Percentiles rank a stretch among this genome's conserved stretches.
Conservation (phyloP, 1,139 yeast genomes). For the Debaryomyces subglobosus region DNA sequence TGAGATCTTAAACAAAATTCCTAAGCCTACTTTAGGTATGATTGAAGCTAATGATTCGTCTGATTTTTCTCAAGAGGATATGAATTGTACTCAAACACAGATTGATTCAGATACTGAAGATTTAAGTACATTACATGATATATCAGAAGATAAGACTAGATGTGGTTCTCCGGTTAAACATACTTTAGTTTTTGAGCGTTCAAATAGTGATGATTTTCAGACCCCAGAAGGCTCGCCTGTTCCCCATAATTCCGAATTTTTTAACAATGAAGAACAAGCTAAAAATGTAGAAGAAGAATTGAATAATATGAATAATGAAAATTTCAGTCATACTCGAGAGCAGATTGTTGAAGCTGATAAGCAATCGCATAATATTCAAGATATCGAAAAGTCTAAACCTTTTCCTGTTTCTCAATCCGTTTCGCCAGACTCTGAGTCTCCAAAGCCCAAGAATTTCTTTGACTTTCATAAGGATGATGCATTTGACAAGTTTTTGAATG, state of each 20-base stretch:
- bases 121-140: conserved; percentile 5
- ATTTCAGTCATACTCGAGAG: neutral
- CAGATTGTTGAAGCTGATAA: neutral
- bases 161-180: neutral
- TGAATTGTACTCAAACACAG: neutral
- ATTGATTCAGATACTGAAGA: neutral
- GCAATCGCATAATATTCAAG: neutral
- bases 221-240: conserved; percentile 3
- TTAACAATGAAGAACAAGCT: neutral
- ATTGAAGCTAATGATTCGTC: neutral
- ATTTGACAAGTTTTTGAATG: conserved; percentile 29
- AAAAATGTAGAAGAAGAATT: neutral
- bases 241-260: neutral
- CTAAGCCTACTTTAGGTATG: neutral
- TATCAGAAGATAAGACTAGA: neutral
- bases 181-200: neutral
- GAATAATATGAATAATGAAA: neutral
- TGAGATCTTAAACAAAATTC: neutral
- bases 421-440: neutral
- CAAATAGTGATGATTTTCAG: conserved; percentile 4
- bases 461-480: conserved; percentile 19
- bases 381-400: neutral
- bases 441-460: conserved; percentile 10
- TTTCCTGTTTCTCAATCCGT: neutral
- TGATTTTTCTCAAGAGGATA: neutral